Evolutionary conservation across 306 rosid genomes (phyloP), one percentile per base, ranked within the genome.

Genomic region (Nissolia schottii): DNA sequence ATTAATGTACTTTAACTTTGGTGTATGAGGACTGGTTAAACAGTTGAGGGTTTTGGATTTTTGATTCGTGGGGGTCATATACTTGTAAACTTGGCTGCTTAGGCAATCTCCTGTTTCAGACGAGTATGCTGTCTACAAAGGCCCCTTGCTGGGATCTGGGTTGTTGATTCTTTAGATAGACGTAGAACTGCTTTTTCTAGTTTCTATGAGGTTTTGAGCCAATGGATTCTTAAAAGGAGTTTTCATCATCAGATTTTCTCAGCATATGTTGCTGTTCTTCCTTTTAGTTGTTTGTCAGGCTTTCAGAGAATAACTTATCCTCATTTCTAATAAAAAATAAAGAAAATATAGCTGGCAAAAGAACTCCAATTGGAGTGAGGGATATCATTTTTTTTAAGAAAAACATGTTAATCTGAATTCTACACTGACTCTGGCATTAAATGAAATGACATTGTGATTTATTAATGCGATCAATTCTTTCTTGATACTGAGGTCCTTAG

Each of bases 1-100:
- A 38, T 46, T 55, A 23, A 15, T 51, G 53, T 68, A 62, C 38
- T 45, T 77, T 51, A 66, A 38, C 20, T 73, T 78, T 51, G 75
- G 11, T 35, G 28, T 32, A 22, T 67, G 79, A 54, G 80, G 69
- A 59, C 10, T 59, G 41, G 35, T 15, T 6, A 18, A 16, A 48
- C 24, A 48, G 29, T 51, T 4, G 41, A 58, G 15, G 23, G 23
- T 3, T 58, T 58, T 29, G 23, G 19, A 10, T 19, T 49, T 67
- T 11, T n/a, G 27, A 29, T 49, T 67, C 46, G 18, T 64, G 37
- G 23, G 31, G 32, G 31, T 31, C 43, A 8, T 14, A 15, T 18
- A 49, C 45, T 28, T 31, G 58, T 14, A 49, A 49, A 14, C 3
- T 14, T n/a, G 40, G 14, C 19, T 34, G 37, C 74, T 48, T 32